A percentile compares a stretch with the other conserved stretches of the same genome.
phyloP scores from a whole-genome alignment of 345 rosid species.

The Kernera saxatilis region DNA sequence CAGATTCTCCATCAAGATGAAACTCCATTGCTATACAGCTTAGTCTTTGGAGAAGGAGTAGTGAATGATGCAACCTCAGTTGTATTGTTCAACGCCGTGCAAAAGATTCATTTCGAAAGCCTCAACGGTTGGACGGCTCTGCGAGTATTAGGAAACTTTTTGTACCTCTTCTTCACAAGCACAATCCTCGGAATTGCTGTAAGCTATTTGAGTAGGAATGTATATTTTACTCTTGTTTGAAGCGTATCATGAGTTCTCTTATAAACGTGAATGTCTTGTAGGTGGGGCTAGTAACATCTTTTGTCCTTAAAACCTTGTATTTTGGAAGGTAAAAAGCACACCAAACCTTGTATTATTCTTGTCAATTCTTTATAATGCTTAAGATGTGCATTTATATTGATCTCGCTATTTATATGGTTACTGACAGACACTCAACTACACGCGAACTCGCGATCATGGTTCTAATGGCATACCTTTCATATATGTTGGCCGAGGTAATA shows the following conservation, averaged over 20 bases:
- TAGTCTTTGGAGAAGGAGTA: constrained; percentile 94
- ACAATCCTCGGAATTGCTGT: constrained; percentile 68
- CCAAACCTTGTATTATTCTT: background rate
- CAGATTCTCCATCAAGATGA: constrained; percentile 92
- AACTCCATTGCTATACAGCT: constrained; percentile 75
- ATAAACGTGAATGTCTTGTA: constrained; percentile 24
- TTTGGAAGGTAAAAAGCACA: constrained; percentile 49
- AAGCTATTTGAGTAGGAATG: constrained; percentile 25
- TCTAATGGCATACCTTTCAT: constrained; percentile 85
- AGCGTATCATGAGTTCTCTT: background rate
- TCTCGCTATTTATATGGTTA: background rate
- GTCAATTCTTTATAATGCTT: background rate
- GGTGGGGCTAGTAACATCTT: constrained; percentile 74
- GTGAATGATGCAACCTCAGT: constrained; percentile 93
- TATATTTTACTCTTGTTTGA: background rate
- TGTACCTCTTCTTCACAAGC: constrained; percentile 70
- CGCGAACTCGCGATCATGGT: constrained; percentile 73
- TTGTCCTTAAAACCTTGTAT: constrained; percentile 54
- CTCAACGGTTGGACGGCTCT: constrained; percentile 42
- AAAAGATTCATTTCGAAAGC: constrained; percentile 57
- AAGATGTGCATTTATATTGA: background rate
- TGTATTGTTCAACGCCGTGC: constrained; percentile 76
- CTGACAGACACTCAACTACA: constrained; percentile 63
- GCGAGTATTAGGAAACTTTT: constrained; percentile 50
- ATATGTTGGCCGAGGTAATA: constrained; percentile 80